Base-by-base conservation (phyloP, 1,284 basidiomycete species). In the Fomitopsis schrenkii region DNA sequence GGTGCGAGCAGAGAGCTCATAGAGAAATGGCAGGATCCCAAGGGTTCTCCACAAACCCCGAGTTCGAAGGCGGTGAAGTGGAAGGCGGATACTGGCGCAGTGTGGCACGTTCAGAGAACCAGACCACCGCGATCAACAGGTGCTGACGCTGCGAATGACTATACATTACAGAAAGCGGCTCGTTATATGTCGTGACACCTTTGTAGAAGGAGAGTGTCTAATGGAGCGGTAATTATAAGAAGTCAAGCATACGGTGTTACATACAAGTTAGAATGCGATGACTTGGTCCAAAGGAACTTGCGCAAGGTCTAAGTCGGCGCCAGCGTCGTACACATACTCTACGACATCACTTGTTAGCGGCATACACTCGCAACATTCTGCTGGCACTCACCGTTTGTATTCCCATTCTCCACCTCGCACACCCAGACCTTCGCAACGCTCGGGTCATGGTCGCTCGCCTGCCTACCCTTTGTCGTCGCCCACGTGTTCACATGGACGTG, bases 401-500 rank as follows among this genome's bases (percentile, higher is more conserved):
- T n/a, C 48, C 57, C 30, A 14, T 4, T n/a, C 48, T 59, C 58
- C 17, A 5, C 33, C 15, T 12, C 67, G 33, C 84, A 86, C 10
- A 86, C 68, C 59, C 75, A 75, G 46, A 86, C 69, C 62, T 74
- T 76, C 44, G 78, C 82, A n/a, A 86, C 82, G 22, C 79, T 82
- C 33, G 85, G 85, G 70, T 86, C 85, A 66, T 87, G 85, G 68
- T 86, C 85, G 63, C 82, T 84, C 57, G 80, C 76, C 15, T 82
- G 74, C 30, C 67, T 74, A 22, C 71, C 70, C 5, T 79, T 66
- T 5, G 72, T 75, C 38, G 76, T 68, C 30, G 80, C 76, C 83
- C 83, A 86, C 52, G 81, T 84, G 66, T 87, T 87, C 14, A 79
- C 79, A 70, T 87, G 85, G 35, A 86, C 75, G 67, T 86, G 84